Conservation (phyloP, 2,329 filamentous ascomycete species). For the Ceratocystis eucalypticola region DNA sequence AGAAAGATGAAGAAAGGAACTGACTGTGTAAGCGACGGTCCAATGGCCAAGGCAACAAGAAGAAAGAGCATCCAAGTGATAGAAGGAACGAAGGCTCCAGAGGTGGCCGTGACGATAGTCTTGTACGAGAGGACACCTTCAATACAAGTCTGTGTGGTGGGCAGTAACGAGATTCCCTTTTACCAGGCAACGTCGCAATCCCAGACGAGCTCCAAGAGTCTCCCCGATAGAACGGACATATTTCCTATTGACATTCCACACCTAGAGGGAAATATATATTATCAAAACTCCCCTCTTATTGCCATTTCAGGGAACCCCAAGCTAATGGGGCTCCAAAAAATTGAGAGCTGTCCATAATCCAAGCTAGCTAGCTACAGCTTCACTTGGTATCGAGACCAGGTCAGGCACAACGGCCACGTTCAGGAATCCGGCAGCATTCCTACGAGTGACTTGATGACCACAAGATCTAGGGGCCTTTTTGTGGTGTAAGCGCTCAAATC, state of each 20-base stretch:
- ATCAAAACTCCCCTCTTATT: not conserved
- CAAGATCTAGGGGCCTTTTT: not conserved
- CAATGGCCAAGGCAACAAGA: not conserved
- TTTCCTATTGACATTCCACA: not conserved
- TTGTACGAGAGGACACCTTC: not conserved
- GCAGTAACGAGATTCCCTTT: not conserved
- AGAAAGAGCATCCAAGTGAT: conserved; percentile 8
- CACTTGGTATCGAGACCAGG: not conserved
- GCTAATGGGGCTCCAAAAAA: not conserved
- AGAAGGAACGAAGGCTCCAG: not conserved
- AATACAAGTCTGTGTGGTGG: not conserved
- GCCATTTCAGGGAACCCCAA: not conserved
- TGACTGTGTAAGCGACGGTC: not conserved
- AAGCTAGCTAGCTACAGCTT: not conserved
- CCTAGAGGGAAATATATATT: conserved; percentile 1
- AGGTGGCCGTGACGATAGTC: conserved; percentile 1
- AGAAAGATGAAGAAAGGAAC: conserved; percentile 1
- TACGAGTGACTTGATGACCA: not conserved
- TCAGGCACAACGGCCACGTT: conserved; percentile 15
- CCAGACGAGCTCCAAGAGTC: not conserved
- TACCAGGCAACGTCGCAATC: not conserved
- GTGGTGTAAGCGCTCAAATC: not conserved
- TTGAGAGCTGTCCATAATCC: not conserved
- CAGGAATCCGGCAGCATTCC: conserved; percentile 13
- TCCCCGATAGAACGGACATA: not conserved